Base-by-base conservation (phyloP, 768 basidiomycete genomes). In the Porphyrellus cyaneotinctus region DNA sequence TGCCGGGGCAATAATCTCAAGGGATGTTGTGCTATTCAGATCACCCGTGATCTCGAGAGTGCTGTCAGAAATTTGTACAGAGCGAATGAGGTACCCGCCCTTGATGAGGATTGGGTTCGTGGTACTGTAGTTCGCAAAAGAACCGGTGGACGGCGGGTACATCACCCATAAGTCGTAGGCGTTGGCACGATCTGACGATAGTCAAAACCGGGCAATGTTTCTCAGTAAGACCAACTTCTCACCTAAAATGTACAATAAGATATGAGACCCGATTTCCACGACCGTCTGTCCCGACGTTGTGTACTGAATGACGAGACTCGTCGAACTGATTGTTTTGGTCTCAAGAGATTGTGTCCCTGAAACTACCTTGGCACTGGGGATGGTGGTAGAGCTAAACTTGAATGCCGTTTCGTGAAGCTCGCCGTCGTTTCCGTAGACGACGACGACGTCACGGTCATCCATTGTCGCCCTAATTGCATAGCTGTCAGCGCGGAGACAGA, bases 141-240 rank as follows among this genome's bases (percentile, higher is more conserved):
- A 47, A 23, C 75, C 73, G 4, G 61, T 56, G 12, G 72, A 64
- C 1, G 73, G 76, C 0, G 57, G 61, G 48, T 79, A 72, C 53
- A 79, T 64, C 28, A 77, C 72, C 78, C 79, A 80, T 61, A 78
- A 78, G 50, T 78, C 68, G 52, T 80, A 80, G 6, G 79, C 79
- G 31, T 70, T 76, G 36, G 66, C 63, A 33, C 76, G 77, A 58
- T 80, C 79, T 79, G 46, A 42, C 8, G 10, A 35, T n/a, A 20
- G 26, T 65, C 23, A 49, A 26, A 39, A 45, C 26, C 6, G 53
- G 22, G 20, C 18, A 23, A 10, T 14, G n/a, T 24, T 15, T 23
- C 39, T 35, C 39, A 18, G 41, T 17, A 41, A 50, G 36, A 24
- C 37, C 2, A 39, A 41, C 15, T 2, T 12, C 70, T 51, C 45